Evolutionary conservation across 2,329 filamentous ascomycete genomes (phyloP), one percentile per base, ranked within the genome.

Genomic region (Madurella fahalii): DNA sequence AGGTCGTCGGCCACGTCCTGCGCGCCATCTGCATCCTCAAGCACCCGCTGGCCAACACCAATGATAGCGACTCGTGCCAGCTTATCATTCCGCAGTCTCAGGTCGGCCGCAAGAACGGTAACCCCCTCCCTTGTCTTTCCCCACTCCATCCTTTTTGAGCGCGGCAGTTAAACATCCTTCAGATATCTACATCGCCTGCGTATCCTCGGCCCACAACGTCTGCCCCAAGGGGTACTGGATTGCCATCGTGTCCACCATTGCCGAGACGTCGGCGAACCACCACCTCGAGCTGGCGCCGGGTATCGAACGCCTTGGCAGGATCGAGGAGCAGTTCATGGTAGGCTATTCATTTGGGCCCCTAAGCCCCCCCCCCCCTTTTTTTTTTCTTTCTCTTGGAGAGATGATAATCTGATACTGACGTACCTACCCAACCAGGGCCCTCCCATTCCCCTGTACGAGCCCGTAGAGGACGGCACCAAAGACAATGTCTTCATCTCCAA

Each of bases 171-270:
- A 51, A 62, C 63, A 18, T 5, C 11, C 18, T 44, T 8, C 61
- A 94, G 90, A 97, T 69, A 92, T 99, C 68, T 99, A 99, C 80
- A 87, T 99, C 69, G 93, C 94, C 54, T 89, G 94, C 71, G 91
- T 99, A 56, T 96, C 92, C 1, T 90, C 90, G 40, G 90, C 92
- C 39, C 95, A 99, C 79, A 97, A 95, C 67, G 95, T 99, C 65
- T 97, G 93, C 78, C 94, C 95, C 67, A 95, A 96, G 82, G 93
- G 93, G 58, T 97, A 96, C 83, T 99, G 95, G 80, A 90, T 99
- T 65, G 94, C 94, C 66, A 99, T 97, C 58, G 93, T 99, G 62
- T 96, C 91, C 46, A 99, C 94, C 57, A 96, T 99, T 68, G 90
- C 94, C 61, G 95, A 99, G 79, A 86, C 85, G 43, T 77, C 85